Evolutionary conservation across 441 rosid species (phyloP), one percentile per base, ranked within the genome.

Genomic region (Croton setiger): DNA sequence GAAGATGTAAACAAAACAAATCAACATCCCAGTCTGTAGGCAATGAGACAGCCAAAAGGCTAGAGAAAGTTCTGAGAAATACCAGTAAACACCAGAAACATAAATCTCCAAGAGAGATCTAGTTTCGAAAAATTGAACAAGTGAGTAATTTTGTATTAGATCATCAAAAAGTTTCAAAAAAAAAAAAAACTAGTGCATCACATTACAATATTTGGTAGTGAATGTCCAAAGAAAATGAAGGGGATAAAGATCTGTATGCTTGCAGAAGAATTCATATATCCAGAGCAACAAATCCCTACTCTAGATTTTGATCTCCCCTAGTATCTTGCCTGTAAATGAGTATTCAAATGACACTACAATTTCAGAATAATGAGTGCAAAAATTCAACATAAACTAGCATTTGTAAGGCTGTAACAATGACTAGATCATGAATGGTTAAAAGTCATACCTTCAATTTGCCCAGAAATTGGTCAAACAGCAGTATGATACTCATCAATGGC

Each of bases 401-500:
- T 39, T 39, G 43, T 39, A 39, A 4, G 10, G 7, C 10, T 39
- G 43, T 5, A 39, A 9, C 8, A 1, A 39, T 39, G 7, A 39
- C 43, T 39, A 39, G 9, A 39, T 39, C 7, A 39, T 5, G 7
- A 39, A 48, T 0, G 20, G 52, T 14, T 48, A 5, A 48, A 44
- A 47, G 3, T 47, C n/a, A 9, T 47, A 47, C 12, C 52, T 47
- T 4, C 5, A 47, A 47, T 14, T 27, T 14, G 52, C 14, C 1
- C 17, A 48, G 15, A 18, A 48, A 1, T 48, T 48, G 52, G 77
- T 39, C 35, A 17, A 47, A 15, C 54, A 15, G 12, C 77, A 72
- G 60, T 60, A 55, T 39, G 18, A 36, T 75, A 69, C 23, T 63
- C 11, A 36, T 70, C 56, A 7, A 71, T 53, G 0, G 68, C 17